Conservation (phyloP, 192 early-diverging fungal species). For the Lunasporangiospora selenospora region DNA sequence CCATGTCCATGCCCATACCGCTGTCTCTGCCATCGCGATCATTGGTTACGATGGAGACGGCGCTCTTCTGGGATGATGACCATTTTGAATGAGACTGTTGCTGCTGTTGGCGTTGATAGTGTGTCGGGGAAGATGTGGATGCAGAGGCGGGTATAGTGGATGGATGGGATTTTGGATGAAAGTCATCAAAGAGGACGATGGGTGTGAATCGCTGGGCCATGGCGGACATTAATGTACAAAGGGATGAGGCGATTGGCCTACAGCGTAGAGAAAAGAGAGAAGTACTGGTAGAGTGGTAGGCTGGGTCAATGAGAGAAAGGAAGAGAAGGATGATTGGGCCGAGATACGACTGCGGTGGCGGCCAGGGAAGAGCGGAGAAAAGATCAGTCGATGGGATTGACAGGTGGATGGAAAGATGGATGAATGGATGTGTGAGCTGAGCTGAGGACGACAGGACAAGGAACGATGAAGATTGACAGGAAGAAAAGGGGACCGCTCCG, state of each 20-base stretch:
- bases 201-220: constrained; percentile 20
- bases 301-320: neutral
- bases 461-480: neutral
- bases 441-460: neutral
- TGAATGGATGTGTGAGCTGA: neutral
- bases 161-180: neutral
- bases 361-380: no score
- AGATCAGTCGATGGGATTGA: no score
- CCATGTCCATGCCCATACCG: neutral
- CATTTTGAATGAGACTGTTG: neutral
- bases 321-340: no score
- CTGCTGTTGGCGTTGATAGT: neutral
- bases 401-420: no score
- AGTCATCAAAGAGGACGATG: constrained; percentile 35
- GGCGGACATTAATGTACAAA: neutral
- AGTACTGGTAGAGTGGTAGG: no score
- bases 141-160: neutral
- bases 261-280: neutral
- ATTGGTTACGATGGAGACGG: no score
- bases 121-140: neutral
- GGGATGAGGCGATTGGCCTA: neutral
- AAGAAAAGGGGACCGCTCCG: neutral
- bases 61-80: no score
- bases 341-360: no score
- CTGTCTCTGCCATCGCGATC: no score